Evolutionary conservation across 1,284 basidiomycete genomes (phyloP).

Genomic region (Cutaneotrichosporon spelunceum): DNA sequence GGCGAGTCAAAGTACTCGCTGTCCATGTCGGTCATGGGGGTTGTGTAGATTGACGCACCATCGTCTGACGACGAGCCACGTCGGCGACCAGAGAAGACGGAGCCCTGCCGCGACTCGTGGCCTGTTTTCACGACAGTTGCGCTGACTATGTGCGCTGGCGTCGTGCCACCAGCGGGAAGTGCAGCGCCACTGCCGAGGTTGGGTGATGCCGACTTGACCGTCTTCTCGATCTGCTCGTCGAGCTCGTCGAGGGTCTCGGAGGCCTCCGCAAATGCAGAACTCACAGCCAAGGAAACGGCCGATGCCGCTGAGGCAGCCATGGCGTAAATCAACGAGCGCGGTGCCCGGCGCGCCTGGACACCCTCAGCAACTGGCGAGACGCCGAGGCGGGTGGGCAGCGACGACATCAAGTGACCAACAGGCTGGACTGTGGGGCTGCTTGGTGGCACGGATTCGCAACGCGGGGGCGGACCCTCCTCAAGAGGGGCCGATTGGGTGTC

Average conservation of each 20-base stretch:
- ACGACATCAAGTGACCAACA: background rate
- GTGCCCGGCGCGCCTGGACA: background rate
- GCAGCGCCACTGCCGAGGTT: background rate
- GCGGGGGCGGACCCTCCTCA: background rate
- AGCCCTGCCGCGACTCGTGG: background rate
- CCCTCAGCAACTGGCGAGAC: background rate
- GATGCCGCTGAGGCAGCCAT: slow-evolving; percentile 7
- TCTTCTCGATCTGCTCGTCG: slow-evolving; percentile 9
- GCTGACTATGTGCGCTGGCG: background rate
- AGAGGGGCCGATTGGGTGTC: background rate
- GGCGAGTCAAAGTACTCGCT: slow-evolving; percentile 8
- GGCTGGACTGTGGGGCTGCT: background rate
- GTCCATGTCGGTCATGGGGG: slow-evolving; percentile 7
- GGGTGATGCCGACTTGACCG: background rate
- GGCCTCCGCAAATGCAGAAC: slow-evolving; percentile 10
- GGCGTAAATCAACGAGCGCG: background rate
- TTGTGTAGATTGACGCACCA: slow-evolving; percentile 6
- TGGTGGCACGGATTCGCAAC: background rate
- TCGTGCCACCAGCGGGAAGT: background rate
- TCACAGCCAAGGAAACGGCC: slow-evolving; percentile 9
- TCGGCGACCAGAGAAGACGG: background rate
- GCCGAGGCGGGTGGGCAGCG: background rate
- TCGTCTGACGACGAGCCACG: slow-evolving; percentile 1
- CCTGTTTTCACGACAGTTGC: slow-evolving; percentile 2
- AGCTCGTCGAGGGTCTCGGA: slow-evolving; percentile 12